These are phyloP conservation scores for Gamarada debralockiae DNA, from an alignment of 495 filamentous ascomycete species.

Conservation along the genomic window DNA sequence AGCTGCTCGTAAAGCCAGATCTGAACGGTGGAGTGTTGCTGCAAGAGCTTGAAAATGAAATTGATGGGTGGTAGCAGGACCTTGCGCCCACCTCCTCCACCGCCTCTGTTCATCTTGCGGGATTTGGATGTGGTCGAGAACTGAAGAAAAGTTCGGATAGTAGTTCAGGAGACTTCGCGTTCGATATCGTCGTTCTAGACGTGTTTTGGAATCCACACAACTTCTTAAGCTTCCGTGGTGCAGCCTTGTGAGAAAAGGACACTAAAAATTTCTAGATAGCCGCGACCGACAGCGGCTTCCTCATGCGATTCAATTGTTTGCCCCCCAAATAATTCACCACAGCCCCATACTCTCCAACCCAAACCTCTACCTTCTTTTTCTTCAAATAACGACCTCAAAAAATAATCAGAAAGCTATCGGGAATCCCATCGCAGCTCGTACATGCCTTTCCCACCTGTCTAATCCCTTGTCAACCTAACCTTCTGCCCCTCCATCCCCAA, in stretches of 20 bases:
- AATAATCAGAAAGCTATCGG: background rate
- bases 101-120: constrained; percentile 69
- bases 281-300: background rate
- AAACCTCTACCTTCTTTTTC: background rate
- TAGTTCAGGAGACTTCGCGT: background rate
- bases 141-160: background rate
- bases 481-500: constrained; percentile 23
- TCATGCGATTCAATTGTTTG: no score
- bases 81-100: constrained; percentile 74
- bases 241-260: background rate
- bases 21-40: constrained; percentile 79
- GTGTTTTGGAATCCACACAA: background rate
- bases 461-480: background rate
- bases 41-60: constrained; percentile 96
- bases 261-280: background rate
- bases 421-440: background rate
- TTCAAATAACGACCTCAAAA: background rate
- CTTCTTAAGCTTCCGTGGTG: background rate
- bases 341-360: background rate
- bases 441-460: constrained; percentile 4
- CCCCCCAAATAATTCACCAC: background rate
- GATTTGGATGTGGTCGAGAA: background rate
- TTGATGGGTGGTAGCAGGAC: constrained; percentile 96
- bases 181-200: background rate
- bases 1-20: constrained; percentile 98